Base-by-base conservation (phyloP, 1,139 yeast genomes). In the Nakaseomyces delphensis region DNA sequence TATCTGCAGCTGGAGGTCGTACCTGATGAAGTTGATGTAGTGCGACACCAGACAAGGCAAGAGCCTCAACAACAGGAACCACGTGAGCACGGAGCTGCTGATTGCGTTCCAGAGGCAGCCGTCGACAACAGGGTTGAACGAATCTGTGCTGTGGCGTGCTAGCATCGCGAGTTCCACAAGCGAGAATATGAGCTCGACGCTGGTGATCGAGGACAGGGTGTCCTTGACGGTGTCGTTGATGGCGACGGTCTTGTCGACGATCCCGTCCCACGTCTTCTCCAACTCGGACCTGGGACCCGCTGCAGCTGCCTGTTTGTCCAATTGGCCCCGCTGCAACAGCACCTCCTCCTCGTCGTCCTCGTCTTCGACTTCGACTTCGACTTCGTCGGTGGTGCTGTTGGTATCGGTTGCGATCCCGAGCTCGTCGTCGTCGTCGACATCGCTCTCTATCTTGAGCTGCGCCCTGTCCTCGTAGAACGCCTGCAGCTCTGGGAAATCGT, bases 21-120 rank as follows among this genome's bases (percentile, higher is more conserved):
- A 56, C 36, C 62, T 56, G 23, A 57, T 53, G 39, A 59, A 59
- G 44, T 57, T 59, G 48, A 59, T 43, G 44, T 57, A 59, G 47
- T 57, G 57, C 15, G 53, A 48, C n/a, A 50, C 40, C 1, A 56
- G 27, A 4, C 49, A 35, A n/a, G 63, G 63, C 14, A 55, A 2
- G 8, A 44, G 35, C 20, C 51, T 31, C 13, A 57, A 50, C 31
- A 50, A 37, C 7, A 33, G 8, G 24, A 47, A 31, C 62, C 63
- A 59, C 6, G 47, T 41, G 24, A 36, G 15, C 11, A 42, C 23
- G 4, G 45, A 41, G 20, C 20, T 11, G 14, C 37, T 27, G 15
- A 33, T 21, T 18, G 20, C 27, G 27, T 33, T 33, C 27, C 20
- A 21, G 37, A 33, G 21, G 11, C 21, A 27, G 27, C 29, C 29